Evolutionary conservation across 2,329 filamentous ascomycete genomes (phyloP).

Genomic region (Venturia oleaginea): DNA sequence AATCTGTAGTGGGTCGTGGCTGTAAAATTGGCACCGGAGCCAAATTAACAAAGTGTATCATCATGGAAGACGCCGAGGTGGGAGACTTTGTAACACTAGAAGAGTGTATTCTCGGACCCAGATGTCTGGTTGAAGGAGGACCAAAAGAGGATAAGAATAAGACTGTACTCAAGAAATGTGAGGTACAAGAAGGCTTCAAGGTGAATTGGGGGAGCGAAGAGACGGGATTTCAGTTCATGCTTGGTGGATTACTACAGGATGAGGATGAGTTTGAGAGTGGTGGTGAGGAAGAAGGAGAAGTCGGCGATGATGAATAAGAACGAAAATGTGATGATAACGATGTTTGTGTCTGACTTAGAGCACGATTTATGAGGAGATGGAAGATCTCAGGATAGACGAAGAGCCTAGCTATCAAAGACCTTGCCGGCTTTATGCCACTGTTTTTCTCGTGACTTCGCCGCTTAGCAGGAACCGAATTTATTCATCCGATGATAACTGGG

Average conservation of each 20-base stretch:
- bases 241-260: neutral
- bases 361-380: neutral
- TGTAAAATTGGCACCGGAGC: conserved; percentile 82
- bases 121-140: conserved; percentile 74
- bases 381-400: neutral
- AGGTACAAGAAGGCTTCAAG: conserved; percentile 78
- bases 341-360: neutral
- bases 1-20: conserved; percentile 77
- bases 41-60: conserved; percentile 73
- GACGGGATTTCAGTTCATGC: conserved; percentile 1
- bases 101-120: conserved; percentile 74
- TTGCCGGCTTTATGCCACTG: too few relatives aligned
- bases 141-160: conserved; percentile 38
- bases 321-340: neutral
- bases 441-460: too few relatives aligned
- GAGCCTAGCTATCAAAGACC: too few relatives aligned
- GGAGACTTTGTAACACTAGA: conserved; percentile 78
- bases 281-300: neutral
- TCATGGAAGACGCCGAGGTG: conserved; percentile 87
- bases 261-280: neutral
- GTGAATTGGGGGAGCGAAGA: conserved; percentile 61
- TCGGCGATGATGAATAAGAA: neutral
- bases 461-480: too few relatives aligned
- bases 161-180: conserved; percentile 70
- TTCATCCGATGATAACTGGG: too few relatives aligned